These are phyloP conservation scores for Anastatica hierochuntica DNA, from an alignment of 345 rosid genomes.

Conservation along the genomic window DNA sequence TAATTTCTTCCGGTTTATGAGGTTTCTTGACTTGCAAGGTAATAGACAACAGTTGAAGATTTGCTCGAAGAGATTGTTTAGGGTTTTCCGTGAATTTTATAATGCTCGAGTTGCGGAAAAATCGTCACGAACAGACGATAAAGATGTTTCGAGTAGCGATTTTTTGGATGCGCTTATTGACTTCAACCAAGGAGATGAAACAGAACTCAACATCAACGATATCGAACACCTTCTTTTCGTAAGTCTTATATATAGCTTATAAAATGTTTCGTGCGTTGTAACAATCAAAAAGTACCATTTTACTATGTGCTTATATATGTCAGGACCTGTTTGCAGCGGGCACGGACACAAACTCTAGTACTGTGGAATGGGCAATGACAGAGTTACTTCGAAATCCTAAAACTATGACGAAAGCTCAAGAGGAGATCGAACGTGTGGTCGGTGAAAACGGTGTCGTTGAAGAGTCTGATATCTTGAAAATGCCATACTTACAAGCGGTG, in stretches of 20 bases:
- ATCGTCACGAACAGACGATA: background rate
- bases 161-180: slow-evolving; percentile 13
- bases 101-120: slow-evolving; percentile 9
- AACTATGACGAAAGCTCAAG: slow-evolving; percentile 12
- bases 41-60: slow-evolving; percentile 3
- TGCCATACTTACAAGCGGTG: slow-evolving; percentile 31
- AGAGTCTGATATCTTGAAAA: slow-evolving; percentile 21
- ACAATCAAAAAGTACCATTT: no score
- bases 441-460: slow-evolving; percentile 18
- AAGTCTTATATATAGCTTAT: background rate
- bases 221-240: slow-evolving; percentile 27
- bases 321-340: slow-evolving; percentile 38
- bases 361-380: slow-evolving; percentile 30
- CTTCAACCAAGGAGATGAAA: slow-evolving; percentile 10
- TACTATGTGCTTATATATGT: background rate
- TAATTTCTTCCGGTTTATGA: slow-evolving; percentile 14
- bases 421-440: slow-evolving; percentile 20
- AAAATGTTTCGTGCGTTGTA: no score
- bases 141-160: slow-evolving; percentile 1
- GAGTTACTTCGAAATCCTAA: slow-evolving; percentile 16
- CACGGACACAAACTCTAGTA: slow-evolving; percentile 31
- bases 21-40: slow-evolving; percentile 26
- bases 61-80: slow-evolving; percentile 1
- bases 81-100: slow-evolving; percentile 11
- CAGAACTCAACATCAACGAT: background rate